A percentile compares a stretch with the other conserved stretches of the same genome.
These are phyloP conservation scores for Hsuehochloa calcarea DNA, from an alignment of 176 grass and related monocot species.

Conservation along the genomic window DNA sequence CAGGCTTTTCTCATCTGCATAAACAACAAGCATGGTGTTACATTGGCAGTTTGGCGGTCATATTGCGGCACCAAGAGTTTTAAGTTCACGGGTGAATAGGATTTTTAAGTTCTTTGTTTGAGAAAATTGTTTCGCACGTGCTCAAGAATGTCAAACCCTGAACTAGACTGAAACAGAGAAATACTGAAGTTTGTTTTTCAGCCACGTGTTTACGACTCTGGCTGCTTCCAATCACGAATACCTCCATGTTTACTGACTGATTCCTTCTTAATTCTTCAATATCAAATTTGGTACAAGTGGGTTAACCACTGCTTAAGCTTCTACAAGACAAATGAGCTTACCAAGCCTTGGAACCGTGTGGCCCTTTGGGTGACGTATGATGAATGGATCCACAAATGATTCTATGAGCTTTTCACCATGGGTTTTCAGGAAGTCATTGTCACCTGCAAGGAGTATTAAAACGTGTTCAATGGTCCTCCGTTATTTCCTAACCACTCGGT, in stretches of 20 bases:
- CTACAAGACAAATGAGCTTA: conserved; percentile 34
- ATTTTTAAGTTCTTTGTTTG: neutral
- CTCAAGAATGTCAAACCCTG: neutral
- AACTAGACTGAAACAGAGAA: neutral
- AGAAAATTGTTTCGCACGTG: neutral
- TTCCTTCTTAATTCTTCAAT: neutral
- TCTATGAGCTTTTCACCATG: conserved; percentile 65
- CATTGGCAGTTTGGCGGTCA: neutral
- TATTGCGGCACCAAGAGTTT: too few species aligned
- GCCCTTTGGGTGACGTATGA: conserved; percentile 92
- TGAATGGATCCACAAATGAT: conserved; percentile 61
- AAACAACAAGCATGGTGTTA: conserved; percentile 13
- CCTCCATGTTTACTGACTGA: neutral
- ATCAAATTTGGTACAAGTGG: neutral
- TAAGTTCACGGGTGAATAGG: neutral
- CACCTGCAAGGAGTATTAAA: conserved; percentile 42
- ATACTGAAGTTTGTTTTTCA: neutral
- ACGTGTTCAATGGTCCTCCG: neutral
- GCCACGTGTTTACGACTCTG: neutral
- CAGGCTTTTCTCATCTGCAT: conserved; percentile 55
- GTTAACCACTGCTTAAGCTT: neutral
- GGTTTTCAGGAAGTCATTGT: conserved; percentile 68
- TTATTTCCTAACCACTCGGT: neutral
- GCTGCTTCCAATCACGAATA: neutral
- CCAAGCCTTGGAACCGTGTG: conserved; percentile 95